Evolutionary conservation across 495 filamentous ascomycete genomes (phyloP), one percentile per base, ranked within the genome.

Genomic region (Daldinia caldariorum): DNA sequence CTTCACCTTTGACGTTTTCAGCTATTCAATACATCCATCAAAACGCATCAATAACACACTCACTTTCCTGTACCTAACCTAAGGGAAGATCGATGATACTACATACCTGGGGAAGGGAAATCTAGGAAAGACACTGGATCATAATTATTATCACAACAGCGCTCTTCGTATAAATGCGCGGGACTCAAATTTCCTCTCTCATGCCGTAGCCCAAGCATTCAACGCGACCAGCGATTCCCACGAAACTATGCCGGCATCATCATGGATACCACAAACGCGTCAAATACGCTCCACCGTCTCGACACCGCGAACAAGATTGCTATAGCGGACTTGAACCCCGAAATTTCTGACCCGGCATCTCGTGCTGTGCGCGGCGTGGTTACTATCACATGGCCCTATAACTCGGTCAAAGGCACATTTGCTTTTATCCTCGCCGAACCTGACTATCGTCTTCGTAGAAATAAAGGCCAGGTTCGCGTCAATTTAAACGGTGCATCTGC

Each of bases 381-480:
- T 37, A 92, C 91, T 5, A 88, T 99, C 16, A 87, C 93, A 50
- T 97, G 95, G 94, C 95, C 95, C 0, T 99, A 91, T 78, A 97
- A 91, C 37, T 89, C 89, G 6, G 90, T 91, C 13, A 89, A 85
- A 6, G 83, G 84, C 41, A 89, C 88, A 9, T 80, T 92, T 67
- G 89, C 92, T 55, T 86, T 99, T 34, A 85, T 93, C 2, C 84
- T 97, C 4, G 90, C 91, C 10, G 95, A 97, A 61, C 89, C 90
- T 26, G 94, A 99, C 73, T 92, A 95, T 72, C 90, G 92, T 43
- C 86, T 97, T 37, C 92, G 95, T 18, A 85, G 86, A 22, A 82
- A 81, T 34, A 90, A 87, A 66, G 95, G 95, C 16, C 93, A 97
- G 79, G 89, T 97, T n/a, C 87, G 92, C 12, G 84, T 94, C 37